These are phyloP conservation scores for Lactarius quietus DNA, from an alignment of 768 basidiomycete species.

Conservation along the genomic window DNA sequence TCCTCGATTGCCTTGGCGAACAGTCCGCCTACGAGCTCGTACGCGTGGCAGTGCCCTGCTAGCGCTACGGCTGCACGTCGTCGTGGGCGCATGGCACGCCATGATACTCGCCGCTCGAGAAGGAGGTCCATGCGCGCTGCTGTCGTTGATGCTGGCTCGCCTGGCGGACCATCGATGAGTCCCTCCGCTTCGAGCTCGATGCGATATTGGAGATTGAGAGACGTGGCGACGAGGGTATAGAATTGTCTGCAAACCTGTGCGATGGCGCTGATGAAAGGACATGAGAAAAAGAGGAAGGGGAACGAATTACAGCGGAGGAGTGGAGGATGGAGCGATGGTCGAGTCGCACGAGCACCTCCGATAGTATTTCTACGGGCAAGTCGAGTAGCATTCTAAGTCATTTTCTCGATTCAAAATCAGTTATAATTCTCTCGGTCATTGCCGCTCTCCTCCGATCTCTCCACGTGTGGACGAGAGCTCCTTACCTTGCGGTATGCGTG, in stretches of 20 bases:
- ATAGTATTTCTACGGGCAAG: slow-evolving; percentile 20
- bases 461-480: no score
- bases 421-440: no score
- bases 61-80: slow-evolving; percentile 30
- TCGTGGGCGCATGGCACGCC: slow-evolving; percentile 35
- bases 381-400: slow-evolving; percentile 7
- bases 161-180: slow-evolving; percentile 28
- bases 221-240: slow-evolving; percentile 23
- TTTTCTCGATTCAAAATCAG: not conserved
- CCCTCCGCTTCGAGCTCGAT: slow-evolving; percentile 35
- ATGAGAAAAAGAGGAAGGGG: not conserved
- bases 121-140: slow-evolving; percentile 36
- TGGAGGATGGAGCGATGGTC: slow-evolving; percentile 7
- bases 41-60: slow-evolving; percentile 43
- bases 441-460: no score
- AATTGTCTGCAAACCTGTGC: slow-evolving; percentile 31
- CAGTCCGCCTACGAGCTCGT: slow-evolving; percentile 58
- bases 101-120: slow-evolving; percentile 35
- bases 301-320: slow-evolving; percentile 6
- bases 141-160: slow-evolving; percentile 22
- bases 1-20: slow-evolving; percentile 37
- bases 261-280: not conserved
- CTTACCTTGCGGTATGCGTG: no score
- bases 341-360: slow-evolving; percentile 10
- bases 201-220: slow-evolving; percentile 32